phyloP scores from a whole-genome alignment of 768 basidiomycete species.

The Erythrobasidium yunnanense region DNA sequence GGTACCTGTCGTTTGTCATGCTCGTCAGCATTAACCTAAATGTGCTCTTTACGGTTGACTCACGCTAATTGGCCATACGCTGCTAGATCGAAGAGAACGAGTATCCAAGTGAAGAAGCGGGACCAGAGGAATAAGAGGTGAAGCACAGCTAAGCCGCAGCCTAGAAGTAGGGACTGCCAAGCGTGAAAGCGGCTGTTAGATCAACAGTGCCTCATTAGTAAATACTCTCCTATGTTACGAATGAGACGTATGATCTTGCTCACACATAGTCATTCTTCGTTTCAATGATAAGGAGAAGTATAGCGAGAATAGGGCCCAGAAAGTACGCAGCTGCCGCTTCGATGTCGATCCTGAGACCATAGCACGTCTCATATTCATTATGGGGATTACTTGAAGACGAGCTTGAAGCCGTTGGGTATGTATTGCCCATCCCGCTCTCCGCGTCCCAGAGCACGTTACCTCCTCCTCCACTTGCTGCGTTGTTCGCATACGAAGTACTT shows the following conservation, averaged over 20 bases:
- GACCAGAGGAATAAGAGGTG: constrained; percentile 33
- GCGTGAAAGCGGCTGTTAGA: constrained; percentile 24
- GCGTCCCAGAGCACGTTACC: constrained; percentile 22
- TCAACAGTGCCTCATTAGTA: not conserved
- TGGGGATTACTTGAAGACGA: too few relatives aligned
- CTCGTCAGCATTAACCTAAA: too few relatives aligned
- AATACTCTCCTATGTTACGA: too few relatives aligned
- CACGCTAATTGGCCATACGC: constrained; percentile 18
- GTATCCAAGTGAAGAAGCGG: constrained; percentile 24
- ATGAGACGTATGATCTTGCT: too few relatives aligned
- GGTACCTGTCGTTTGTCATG: constrained; percentile 12
- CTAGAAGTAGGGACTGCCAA: constrained; percentile 32
- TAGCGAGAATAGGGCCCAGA: constrained; percentile 22
- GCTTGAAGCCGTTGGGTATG: too few relatives aligned
- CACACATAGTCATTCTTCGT: constrained; percentile 27
- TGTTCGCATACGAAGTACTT: not conserved
- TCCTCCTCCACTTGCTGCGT: not conserved
- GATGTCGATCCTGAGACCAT: constrained; percentile 27
- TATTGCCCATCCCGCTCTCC: not conserved
- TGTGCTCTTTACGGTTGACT: not conserved
- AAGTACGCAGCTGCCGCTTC: constrained; percentile 24
- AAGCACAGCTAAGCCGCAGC: constrained; percentile 20
- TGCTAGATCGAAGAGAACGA: constrained; percentile 29
- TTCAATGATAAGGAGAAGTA: constrained; percentile 27
- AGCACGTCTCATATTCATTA: constrained; percentile 25